These are phyloP conservation scores for Nadsonia fulvescens DNA, from an alignment of 805 yeast genomes.

Conservation along the genomic window DNA sequence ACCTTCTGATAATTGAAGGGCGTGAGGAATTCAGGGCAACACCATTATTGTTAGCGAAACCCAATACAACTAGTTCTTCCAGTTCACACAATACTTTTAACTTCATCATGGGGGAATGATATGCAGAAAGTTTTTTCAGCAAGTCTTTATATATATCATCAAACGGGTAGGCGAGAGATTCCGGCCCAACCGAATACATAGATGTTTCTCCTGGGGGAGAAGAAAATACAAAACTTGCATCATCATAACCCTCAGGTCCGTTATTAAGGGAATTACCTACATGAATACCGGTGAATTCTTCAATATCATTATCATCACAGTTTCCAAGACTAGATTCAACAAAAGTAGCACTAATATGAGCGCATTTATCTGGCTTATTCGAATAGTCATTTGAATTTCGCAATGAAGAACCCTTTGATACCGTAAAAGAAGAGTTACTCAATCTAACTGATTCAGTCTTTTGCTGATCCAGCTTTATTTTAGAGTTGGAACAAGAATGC, in stretches of 20 bases:
- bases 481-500: no score
- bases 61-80: constrained; percentile 13
- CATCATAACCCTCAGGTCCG: constrained; percentile 2
- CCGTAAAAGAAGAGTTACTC: no score
- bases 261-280: constrained; percentile 1
- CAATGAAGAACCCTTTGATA: no score
- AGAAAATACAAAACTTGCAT: constrained; percentile 4
- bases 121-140: constrained; percentile 11
- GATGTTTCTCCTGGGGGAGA: constrained; percentile 4
- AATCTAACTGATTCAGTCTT: no score
- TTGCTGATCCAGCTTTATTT: no score
- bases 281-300: no score
- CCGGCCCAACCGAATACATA: not conserved
- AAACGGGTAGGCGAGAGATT: constrained; percentile 6
- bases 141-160: constrained; percentile 13
- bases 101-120: constrained; percentile 14
- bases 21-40: no score
- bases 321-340: no score
- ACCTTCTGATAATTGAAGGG: no score
- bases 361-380: constrained; percentile 1
- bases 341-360: constrained; percentile 1
- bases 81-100: constrained; percentile 12
- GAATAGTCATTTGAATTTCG: no score
- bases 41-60: constrained; percentile 6
- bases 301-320: no score